Evolutionary conservation across 2,329 filamentous ascomycete species (phyloP), one percentile per base, ranked within the genome.

Genomic region (Apiospora rasikravindrae): DNA sequence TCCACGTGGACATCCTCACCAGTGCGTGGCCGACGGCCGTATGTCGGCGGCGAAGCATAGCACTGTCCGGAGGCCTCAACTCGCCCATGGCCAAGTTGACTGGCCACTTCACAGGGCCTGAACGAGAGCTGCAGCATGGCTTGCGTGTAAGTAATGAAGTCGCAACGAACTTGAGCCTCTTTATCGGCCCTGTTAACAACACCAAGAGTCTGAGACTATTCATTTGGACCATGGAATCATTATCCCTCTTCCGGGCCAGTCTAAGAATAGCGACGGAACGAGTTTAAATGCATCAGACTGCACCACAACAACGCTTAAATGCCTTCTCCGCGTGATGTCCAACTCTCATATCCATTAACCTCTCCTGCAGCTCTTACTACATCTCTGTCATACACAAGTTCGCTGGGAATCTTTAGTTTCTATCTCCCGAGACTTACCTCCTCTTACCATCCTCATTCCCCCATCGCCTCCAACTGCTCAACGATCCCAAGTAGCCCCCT

Each of bases 401-500:
- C 33, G 33, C 33, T n/a, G n/a, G n/a, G n/a, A 11, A 14, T 14
- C 2, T 51, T 51, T 51, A n/a, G n/a, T n/a, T n/a, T n/a, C n/a
- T n/a, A n/a, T n/a, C n/a, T n/a, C n/a, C n/a, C n/a, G n/a, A n/a
- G n/a, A n/a, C n/a, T n/a, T n/a, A n/a, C n/a, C n/a, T n/a, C n/a
- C n/a, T n/a, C n/a, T n/a, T n/a, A n/a, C n/a, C n/a, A n/a, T n/a
- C 4, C 29, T 61, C 19, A 61, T 19, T 13, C 2, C 33, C 14
- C n/a, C n/a, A 51, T 33, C n/a, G 14, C 47, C 33, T 69, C 44
- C 8, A 73, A 53, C 22, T 29, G 5, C 49, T 73, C 51, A 13
- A 67, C 71, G 3, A 73, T 49, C 19, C 71, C 71, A 6, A 49
- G 49, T 2, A 73, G 42, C 13, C 71, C 71, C 3, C 57, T 44